Evolutionary conservation across 1,284 basidiomycete species (phyloP).

Genomic region (Somion occarium): DNA sequence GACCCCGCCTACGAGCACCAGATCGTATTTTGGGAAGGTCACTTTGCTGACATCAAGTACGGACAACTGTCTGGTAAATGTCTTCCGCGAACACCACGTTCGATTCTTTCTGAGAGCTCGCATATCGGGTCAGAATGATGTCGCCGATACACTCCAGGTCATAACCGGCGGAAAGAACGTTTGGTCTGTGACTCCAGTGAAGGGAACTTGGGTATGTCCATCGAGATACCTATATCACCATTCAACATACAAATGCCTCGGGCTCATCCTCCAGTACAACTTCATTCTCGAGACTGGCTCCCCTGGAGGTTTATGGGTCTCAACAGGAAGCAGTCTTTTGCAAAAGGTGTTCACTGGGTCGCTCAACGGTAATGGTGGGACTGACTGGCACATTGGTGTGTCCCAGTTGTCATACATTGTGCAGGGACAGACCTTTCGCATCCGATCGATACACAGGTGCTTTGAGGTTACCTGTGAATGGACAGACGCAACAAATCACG

Average conservation of each 20-base stretch:
- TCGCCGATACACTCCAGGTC: constrained; percentile 22
- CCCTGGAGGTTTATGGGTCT: constrained; percentile 25
- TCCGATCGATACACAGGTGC: constrained; percentile 13
- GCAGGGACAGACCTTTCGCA: neutral
- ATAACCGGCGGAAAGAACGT: constrained; percentile 23
- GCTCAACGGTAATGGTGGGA: constrained; percentile 23
- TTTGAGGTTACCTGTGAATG: constrained; percentile 21
- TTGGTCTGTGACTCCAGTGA: constrained; percentile 23
- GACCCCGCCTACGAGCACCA: constrained; percentile 24
- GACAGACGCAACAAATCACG: constrained; percentile 19
- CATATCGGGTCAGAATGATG: constrained; percentile 18
- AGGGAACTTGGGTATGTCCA: constrained; percentile 21
- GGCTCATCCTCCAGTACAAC: constrained; percentile 17
- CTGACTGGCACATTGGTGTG: constrained; percentile 24
- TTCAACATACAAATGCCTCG: neutral
- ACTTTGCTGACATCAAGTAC: constrained; percentile 25
- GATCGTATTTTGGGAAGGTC: constrained; percentile 24
- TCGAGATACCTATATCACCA: neutral
- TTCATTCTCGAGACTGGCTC: constrained; percentile 23
- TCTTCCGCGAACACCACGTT: neutral
- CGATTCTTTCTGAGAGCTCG: neutral
- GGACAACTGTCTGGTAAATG: constrained; percentile 17
- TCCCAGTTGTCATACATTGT: neutral
- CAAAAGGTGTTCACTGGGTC: constrained; percentile 23
- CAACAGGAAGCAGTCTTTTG: constrained; percentile 20